phyloP scores from a whole-genome alignment of 306 rosid species.

The Mimosa pudica region DNA sequence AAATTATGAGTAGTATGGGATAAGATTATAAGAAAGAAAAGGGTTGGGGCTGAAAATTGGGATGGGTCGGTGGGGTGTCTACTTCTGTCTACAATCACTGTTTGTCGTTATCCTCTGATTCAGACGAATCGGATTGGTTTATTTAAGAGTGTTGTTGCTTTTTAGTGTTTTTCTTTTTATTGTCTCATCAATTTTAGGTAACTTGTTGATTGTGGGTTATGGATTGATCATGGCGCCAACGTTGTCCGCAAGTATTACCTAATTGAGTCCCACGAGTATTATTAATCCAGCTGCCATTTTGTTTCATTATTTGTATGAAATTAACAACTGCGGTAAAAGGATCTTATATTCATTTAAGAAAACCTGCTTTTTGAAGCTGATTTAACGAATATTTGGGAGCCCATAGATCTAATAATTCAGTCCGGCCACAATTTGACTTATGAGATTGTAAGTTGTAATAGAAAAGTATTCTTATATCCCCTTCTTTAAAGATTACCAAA shows the following conservation, averaged over 20 bases:
- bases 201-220: background rate
- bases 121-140: background rate
- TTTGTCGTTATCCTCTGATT: slow-evolving; percentile 3
- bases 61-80: background rate
- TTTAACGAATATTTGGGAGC: background rate
- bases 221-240: background rate
- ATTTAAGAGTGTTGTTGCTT: too few species aligned
- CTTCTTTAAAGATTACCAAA: too few species aligned
- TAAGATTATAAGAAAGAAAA: background rate
- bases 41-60: background rate
- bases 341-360: too few species aligned
- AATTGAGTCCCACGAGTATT: too few species aligned
- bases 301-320: too few species aligned
- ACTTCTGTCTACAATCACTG: background rate
- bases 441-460: too few species aligned
- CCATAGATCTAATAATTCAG: background rate
- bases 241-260: background rate
- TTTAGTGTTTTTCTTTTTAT: background rate
- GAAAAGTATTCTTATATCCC: too few species aligned
- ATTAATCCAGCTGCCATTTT: background rate
- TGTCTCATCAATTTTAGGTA: background rate
- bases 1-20: background rate
- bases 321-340: background rate
- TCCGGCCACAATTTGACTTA: background rate
- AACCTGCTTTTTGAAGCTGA: background rate